Percentiles rank a stretch among this genome's conserved stretches.
Evolutionary conservation across 2,329 filamentous ascomycete species (phyloP).

Genomic region (Celoporthe dispersa): DNA sequence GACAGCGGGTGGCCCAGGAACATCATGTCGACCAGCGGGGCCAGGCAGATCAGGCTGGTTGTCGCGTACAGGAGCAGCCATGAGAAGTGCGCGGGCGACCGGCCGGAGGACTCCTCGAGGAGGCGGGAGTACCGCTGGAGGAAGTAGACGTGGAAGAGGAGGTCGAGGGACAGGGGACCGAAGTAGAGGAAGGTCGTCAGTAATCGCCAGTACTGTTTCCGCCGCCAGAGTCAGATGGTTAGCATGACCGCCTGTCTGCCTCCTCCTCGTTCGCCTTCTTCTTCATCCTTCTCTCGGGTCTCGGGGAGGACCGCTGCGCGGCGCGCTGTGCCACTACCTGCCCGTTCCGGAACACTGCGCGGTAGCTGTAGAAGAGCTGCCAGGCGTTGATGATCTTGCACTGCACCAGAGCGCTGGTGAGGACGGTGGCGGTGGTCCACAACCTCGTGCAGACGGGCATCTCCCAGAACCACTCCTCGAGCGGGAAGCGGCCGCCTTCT

Average conservation of each 20-base stretch:
- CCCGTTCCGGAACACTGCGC: conserved; percentile 86
- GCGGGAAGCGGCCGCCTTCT: conserved; percentile 69
- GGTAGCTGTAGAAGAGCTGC: conserved; percentile 96
- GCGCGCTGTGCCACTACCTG: conserved; percentile 64
- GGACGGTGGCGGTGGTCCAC: conserved; percentile 93
- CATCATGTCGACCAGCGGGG: conserved; percentile 86
- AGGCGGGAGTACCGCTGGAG: conserved; percentile 94
- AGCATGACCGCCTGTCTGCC: conserved; percentile 1
- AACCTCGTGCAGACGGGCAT: conserved; percentile 95
- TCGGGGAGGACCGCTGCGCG: conserved; percentile 5
- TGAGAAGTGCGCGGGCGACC: conserved; percentile 89
- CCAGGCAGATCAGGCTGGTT: conserved; percentile 76
- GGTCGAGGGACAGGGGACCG: conserved; percentile 88
- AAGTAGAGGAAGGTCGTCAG: conserved; percentile 97
- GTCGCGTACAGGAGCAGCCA: conserved; percentile 91
- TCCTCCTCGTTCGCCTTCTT: background rate
- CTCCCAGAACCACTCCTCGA: conserved; percentile 98
- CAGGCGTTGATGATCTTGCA: conserved; percentile 92
- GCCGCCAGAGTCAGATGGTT: conserved; percentile 15
- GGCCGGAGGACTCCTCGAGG: conserved; percentile 90
- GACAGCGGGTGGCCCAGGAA: conserved; percentile 94
- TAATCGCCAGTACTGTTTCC: conserved; percentile 87
- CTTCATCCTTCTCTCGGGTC: background rate
- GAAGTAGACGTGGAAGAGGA: conserved; percentile 98
- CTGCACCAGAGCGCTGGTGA: conserved; percentile 87